Evolutionary conservation across 2,329 filamentous ascomycete species (phyloP).

Genomic region (Pseudogymnoascus sp.): DNA sequence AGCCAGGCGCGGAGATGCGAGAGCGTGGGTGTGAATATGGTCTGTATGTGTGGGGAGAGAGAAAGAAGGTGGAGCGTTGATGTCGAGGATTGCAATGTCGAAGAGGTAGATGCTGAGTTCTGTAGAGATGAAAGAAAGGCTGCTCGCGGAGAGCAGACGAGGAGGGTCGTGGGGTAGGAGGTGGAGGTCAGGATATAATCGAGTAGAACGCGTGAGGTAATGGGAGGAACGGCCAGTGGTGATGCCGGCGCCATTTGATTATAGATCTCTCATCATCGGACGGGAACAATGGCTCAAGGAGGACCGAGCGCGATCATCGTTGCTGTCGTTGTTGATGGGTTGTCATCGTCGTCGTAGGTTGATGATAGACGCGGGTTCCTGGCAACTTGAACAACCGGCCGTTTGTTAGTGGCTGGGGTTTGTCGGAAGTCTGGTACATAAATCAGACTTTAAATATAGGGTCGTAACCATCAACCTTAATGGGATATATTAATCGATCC

Average conservation of each 20-base stretch:
- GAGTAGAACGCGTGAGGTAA: constrained; percentile 44
- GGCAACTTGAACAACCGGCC: not conserved
- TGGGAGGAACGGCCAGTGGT: constrained; percentile 42
- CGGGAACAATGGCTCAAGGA: not conserved
- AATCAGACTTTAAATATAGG: not conserved
- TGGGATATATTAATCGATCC: not conserved
- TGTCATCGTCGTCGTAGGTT: not conserved
- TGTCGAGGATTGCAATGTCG: constrained; percentile 29
- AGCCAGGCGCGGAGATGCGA: constrained; percentile 72
- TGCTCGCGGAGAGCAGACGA: constrained; percentile 59
- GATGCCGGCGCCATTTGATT: constrained; percentile 16
- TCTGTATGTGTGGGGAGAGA: constrained; percentile 56
- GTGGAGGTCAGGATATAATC: constrained; percentile 51
- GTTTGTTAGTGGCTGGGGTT: not conserved
- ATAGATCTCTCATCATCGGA: not conserved
- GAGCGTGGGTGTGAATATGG: constrained; percentile 67
- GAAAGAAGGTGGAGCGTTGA: constrained; percentile 62
- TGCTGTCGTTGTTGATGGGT: not conserved
- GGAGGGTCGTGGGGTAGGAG: constrained; percentile 51
- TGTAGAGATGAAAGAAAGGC: constrained; percentile 56
- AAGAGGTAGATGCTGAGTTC: constrained; percentile 33
- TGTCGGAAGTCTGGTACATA: not conserved
- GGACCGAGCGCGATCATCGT: not conserved
- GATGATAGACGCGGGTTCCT: not conserved
- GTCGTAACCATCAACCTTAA: not conserved